phyloP scores from a whole-genome alignment of 2,329 filamentous ascomycete genomes.

The Cytospora piceae region DNA sequence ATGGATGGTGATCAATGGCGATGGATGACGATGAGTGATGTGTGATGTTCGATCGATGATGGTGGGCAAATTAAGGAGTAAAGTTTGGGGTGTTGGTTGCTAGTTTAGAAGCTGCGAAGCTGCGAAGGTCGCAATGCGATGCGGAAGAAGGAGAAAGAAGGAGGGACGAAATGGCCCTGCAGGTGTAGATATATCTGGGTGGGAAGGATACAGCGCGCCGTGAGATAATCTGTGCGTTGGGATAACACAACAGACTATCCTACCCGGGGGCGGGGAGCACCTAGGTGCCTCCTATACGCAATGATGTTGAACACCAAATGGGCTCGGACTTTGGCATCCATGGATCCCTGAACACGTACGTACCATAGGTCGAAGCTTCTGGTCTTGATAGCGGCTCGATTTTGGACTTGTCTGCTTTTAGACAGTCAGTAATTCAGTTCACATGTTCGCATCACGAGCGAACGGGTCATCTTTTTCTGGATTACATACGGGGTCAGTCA shows the following conservation, averaged over 20 bases:
- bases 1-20: background rate
- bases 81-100: background rate
- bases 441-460: background rate
- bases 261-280: too few species aligned
- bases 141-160: background rate
- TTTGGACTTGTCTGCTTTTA: background rate
- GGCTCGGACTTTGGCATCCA: background rate
- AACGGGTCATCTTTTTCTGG: background rate
- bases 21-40: background rate
- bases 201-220: background rate
- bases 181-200: background rate
- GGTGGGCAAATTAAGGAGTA: background rate
- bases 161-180: background rate
- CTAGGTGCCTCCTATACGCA: background rate
- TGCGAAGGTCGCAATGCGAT: constrained; percentile 4
- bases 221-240: background rate
- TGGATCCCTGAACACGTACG: background rate
- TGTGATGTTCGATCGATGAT: background rate
- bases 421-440: constrained; percentile 7
- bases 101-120: background rate
- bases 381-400: background rate
- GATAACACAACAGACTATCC: background rate
- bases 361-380: constrained; percentile 18
- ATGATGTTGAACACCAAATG: background rate
- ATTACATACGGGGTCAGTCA: constrained; percentile 7